These are phyloP conservation scores for Chaetothyriales sp. DNA, from an alignment of 2,329 filamentous ascomycete genomes.

Conservation along the genomic window DNA sequence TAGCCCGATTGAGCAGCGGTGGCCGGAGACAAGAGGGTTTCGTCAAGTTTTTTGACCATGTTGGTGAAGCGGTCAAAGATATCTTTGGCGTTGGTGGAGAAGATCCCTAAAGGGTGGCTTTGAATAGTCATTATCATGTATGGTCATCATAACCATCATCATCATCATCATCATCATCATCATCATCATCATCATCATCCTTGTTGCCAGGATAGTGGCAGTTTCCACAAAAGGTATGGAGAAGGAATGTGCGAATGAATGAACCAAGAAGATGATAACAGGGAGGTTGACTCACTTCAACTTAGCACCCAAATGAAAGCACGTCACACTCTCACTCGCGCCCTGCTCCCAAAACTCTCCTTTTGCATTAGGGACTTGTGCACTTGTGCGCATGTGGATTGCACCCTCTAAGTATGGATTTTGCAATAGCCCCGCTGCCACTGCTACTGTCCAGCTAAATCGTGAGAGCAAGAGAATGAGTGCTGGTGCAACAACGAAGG, in stretches of 20 bases:
- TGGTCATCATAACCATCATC: too few relatives aligned
- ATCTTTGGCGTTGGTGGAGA: conserved; percentile 23
- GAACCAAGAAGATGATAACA: too few relatives aligned
- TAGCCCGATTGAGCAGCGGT: conserved; percentile 18
- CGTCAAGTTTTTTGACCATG: conserved; percentile 21
- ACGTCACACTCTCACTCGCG: conserved; percentile 24
- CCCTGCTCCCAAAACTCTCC: conserved; percentile 20
- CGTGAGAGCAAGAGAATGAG: conserved; percentile 29
- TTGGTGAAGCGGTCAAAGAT: conserved; percentile 22
- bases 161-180: too few relatives aligned
- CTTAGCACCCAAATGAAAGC: conserved; percentile 28
- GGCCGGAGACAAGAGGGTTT: background rate
- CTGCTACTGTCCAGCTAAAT: conserved; percentile 22
- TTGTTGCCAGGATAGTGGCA: too few relatives aligned
- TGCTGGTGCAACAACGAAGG: conserved; percentile 14
- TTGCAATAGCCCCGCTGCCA: conserved; percentile 22
- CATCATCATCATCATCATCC: too few relatives aligned
- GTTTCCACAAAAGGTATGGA: too few relatives aligned
- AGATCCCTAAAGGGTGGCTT: conserved; percentile 27
- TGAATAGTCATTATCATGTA: too few relatives aligned
- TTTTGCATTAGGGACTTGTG: conserved; percentile 26
- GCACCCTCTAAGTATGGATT: conserved; percentile 28
- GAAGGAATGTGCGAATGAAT: too few relatives aligned
- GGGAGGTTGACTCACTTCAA: conserved; percentile 10
- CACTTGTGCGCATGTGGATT: conserved; percentile 24